These are phyloP conservation scores for Scenedesmus sp. DNA, from an alignment of 163 green algal genomes.

Conservation along the genomic window DNA sequence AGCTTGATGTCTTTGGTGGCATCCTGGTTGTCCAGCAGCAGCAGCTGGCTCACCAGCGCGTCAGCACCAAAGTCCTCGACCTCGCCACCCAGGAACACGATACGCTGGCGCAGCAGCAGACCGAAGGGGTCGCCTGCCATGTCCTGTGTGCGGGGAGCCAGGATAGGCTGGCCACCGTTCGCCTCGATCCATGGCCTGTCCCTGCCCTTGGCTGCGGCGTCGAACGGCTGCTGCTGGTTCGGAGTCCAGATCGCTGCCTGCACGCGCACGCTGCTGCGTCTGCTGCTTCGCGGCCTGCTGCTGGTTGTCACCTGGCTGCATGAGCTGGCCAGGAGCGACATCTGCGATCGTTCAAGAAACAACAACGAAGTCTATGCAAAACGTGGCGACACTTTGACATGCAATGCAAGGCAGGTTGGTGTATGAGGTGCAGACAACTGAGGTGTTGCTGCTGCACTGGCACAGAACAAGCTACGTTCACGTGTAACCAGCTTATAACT, in stretches of 20 bases:
- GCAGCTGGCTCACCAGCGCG: slow-evolving; percentile 96
- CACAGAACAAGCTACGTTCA: not conserved
- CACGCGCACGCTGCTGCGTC: slow-evolving; percentile 22
- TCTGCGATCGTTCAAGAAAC: slow-evolving; percentile 13
- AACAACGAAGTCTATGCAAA: not conserved
- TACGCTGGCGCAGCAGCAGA: slow-evolving; percentile 95
- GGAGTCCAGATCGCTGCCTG: slow-evolving; percentile 43
- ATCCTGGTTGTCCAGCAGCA: slow-evolving; percentile 97
- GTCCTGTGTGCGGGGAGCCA: slow-evolving; percentile 86
- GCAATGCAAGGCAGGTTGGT: not conserved
- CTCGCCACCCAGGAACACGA: slow-evolving; percentile 97
- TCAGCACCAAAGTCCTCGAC: slow-evolving; percentile 98
- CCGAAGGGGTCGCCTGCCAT: slow-evolving; percentile 96
- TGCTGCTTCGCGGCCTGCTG: slow-evolving; percentile 21
- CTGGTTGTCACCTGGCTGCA: slow-evolving; percentile 37
- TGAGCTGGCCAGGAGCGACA: slow-evolving; percentile 31
- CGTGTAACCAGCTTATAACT: not conserved
- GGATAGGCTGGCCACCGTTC: slow-evolving; percentile 67
- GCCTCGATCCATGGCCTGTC: slow-evolving; percentile 66
- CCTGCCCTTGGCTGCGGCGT: slow-evolving; percentile 3
- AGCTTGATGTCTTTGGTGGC: slow-evolving; percentile 98
- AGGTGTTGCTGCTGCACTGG: not conserved
- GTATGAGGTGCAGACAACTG: slow-evolving; percentile 8
- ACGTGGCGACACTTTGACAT: not conserved
- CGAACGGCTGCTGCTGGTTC: not conserved